Evolutionary conservation across 2,329 filamentous ascomycete species (phyloP).

Genomic region (Cryphonectria radicalis): DNA sequence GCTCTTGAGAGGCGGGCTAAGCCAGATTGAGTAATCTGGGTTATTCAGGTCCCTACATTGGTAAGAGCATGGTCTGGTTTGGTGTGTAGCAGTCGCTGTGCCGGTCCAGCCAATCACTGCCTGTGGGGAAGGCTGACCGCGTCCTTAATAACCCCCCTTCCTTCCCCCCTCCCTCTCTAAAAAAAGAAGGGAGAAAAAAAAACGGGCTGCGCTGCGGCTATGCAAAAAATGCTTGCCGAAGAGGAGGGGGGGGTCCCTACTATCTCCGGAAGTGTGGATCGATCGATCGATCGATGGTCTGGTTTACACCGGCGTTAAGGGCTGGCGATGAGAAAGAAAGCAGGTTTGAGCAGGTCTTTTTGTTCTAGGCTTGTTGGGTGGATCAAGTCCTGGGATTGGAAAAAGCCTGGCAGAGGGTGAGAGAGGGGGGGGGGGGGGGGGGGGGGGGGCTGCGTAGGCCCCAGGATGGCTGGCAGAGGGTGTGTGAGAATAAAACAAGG

Average conservation of each 20-base stretch:
- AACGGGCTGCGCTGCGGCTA: not conserved
- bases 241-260: too few relatives aligned
- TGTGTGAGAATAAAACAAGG: too few relatives aligned
- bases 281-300: not conserved
- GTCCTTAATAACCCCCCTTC: not conserved
- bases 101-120: not conserved
- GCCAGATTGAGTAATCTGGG: conserved; percentile 14
- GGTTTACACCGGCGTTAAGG: not conserved
- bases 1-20: not conserved
- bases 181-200: too few relatives aligned
- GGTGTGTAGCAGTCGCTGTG: not conserved
- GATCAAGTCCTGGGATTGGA: not conserved
- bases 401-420: not conserved
- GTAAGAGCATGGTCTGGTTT: not conserved
- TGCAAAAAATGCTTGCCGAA: not conserved
- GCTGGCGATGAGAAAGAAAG: not conserved
- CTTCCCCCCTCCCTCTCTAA: too few relatives aligned
- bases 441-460: too few relatives aligned
- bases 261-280: not conserved
- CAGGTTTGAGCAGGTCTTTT: not conserved
- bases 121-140: not conserved
- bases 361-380: not conserved
- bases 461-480: too few relatives aligned
- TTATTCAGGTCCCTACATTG: conserved; percentile 15
- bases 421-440: too few relatives aligned